Evolutionary conservation across 2,329 filamentous ascomycete species (phyloP).

Genomic region (Paramyrothecium sp.): DNA sequence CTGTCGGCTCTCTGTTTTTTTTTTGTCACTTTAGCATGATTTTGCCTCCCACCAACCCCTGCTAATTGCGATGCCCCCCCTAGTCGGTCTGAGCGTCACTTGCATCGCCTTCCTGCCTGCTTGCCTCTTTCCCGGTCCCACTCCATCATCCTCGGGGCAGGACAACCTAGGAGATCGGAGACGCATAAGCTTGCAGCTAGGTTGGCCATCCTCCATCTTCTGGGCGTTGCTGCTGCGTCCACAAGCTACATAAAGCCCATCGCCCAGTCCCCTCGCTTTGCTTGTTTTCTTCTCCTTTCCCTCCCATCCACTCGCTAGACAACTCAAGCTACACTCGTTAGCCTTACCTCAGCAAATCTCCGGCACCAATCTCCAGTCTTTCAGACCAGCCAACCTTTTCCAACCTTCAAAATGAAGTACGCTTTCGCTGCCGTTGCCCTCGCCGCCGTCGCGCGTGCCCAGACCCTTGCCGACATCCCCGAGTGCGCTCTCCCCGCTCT

Average conservation of each 20-base stretch:
- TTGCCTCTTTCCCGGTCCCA: background rate
- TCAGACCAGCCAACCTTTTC: conserved; percentile 9
- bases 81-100: background rate
- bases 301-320: conserved; percentile 29
- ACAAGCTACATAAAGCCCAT: conserved; percentile 27
- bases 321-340: conserved; percentile 27
- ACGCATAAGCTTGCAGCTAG: background rate
- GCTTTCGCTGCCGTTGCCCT: conserved; percentile 30
- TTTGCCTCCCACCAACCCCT: background rate
- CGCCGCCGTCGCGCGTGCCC: conserved; percentile 31
- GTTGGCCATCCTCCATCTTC: background rate
- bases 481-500: conserved; percentile 36
- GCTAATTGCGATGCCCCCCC: background rate
- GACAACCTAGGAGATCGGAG: background rate
- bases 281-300: conserved; percentile 9
- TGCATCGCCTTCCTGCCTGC: background rate
- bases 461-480: conserved; percentile 32
- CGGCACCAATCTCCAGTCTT: conserved; percentile 6
- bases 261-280: conserved; percentile 11
- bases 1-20: background rate
- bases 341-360: conserved; percentile 11
- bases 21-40: background rate
- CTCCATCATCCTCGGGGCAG: background rate
- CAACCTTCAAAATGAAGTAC: conserved; percentile 36
- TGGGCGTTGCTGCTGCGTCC: background rate